Percentiles rank a stretch among this genome's conserved stretches.
Conservation (phyloP, 768 basidiomycete species). For the Chlorophyllum brunneum region DNA sequence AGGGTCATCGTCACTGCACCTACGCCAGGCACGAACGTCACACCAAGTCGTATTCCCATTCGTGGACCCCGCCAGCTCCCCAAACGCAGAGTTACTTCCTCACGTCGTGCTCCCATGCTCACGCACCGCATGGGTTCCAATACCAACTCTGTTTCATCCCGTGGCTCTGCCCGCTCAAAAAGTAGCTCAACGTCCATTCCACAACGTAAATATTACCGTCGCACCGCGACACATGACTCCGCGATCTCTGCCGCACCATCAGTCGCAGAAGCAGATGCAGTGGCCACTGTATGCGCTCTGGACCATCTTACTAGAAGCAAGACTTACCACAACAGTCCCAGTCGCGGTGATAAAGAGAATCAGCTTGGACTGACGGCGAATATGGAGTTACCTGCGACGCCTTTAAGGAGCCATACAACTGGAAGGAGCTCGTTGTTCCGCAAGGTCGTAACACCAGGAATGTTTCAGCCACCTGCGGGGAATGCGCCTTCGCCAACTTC, state of each 20-base stretch:
- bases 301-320: constrained; percentile 16
- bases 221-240: constrained; percentile 25
- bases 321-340: background rate
- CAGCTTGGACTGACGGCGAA: constrained; percentile 29
- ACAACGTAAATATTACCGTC: constrained; percentile 23
- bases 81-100: constrained; percentile 24
- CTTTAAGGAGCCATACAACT: constrained; percentile 36
- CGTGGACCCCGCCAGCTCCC: constrained; percentile 39
- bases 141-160: background rate
- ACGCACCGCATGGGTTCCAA: constrained; percentile 22
- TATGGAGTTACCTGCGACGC: constrained; percentile 40
- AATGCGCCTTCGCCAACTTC: constrained; percentile 59
- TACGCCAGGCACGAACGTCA: constrained; percentile 38
- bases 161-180: background rate
- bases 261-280: constrained; percentile 12
- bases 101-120: constrained; percentile 22
- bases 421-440: constrained; percentile 31
- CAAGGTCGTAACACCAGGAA: constrained; percentile 33
- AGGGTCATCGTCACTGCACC: constrained; percentile 52
- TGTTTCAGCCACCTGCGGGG: constrained; percentile 44
- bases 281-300: constrained; percentile 16
- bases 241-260: constrained; percentile 16
- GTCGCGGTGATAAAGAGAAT: constrained; percentile 38
- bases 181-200: constrained; percentile 32
- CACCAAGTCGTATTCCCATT: constrained; percentile 32